Conservation (phyloP, 352 stramenopile genomes). For the Globisporangium uncinulatum region DNA sequence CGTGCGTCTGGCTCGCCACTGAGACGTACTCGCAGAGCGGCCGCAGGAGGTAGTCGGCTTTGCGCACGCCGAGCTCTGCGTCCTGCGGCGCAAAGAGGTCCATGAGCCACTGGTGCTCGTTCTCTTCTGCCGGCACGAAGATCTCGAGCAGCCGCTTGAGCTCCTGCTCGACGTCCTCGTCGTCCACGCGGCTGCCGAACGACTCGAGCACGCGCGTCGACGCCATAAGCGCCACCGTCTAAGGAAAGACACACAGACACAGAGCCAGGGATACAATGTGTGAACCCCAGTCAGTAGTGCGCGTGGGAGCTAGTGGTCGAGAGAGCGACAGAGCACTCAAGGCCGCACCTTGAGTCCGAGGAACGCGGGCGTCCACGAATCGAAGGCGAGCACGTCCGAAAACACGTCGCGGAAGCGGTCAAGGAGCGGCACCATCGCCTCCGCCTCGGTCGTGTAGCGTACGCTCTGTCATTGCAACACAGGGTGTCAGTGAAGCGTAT, state of each 20-base stretch:
- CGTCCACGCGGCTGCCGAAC: slow-evolving; percentile 37
- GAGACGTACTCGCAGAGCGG: slow-evolving; percentile 56
- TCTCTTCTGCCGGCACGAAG: slow-evolving; percentile 22
- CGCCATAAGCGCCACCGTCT: slow-evolving; percentile 68
- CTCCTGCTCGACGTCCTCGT: slow-evolving; percentile 29
- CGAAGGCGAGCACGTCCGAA: slow-evolving; percentile 40
- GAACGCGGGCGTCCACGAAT: slow-evolving; percentile 34
- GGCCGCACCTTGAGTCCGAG: slow-evolving; percentile 38
- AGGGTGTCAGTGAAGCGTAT: background rate
- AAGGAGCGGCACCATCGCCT: slow-evolving; percentile 52
- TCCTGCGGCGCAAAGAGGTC: slow-evolving; percentile 34
- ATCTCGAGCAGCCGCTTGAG: slow-evolving; percentile 52
- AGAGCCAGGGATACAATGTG: background rate
- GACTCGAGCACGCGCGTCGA: slow-evolving; percentile 58
- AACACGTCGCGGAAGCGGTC: slow-evolving; percentile 49
- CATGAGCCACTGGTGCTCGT: slow-evolving; percentile 52
- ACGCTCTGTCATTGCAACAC: slow-evolving; percentile 29
- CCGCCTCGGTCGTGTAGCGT: slow-evolving; percentile 68
- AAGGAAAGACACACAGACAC: background rate
- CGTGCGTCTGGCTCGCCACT: slow-evolving; percentile 64
- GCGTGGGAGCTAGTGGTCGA: background rate
- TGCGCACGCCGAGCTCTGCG: slow-evolving; percentile 14
- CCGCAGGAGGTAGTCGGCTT: slow-evolving; percentile 47
- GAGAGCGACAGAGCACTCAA: background rate
- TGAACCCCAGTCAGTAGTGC: background rate